Percentiles rank a stretch among this genome's conserved stretches.
Evolutionary conservation across 108 stramenopile species (phyloP).

Genomic region (Licmophora abbreviata): DNA sequence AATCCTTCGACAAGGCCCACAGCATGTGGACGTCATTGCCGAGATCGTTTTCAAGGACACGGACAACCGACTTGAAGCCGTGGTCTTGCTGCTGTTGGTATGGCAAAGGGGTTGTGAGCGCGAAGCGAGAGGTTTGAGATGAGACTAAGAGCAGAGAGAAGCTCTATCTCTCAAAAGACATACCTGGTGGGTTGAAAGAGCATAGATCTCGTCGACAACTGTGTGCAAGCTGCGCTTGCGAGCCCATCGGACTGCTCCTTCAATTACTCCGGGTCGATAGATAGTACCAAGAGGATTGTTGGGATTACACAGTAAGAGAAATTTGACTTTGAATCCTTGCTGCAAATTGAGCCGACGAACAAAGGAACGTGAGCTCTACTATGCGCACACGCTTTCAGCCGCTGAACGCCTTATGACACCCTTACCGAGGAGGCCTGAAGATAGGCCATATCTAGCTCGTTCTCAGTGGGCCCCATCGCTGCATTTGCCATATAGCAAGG

Average conservation of each 20-base stretch:
- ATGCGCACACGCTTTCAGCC: background rate
- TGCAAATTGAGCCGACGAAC: constrained; percentile 3
- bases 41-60: constrained; percentile 56
- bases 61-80: constrained; percentile 58
- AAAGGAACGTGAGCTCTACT: background rate
- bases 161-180: background rate
- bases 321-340: constrained; percentile 54
- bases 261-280: constrained; percentile 47
- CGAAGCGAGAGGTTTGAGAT: background rate
- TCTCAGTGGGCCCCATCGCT: constrained; percentile 47
- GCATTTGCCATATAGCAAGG: constrained; percentile 51
- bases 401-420: too few species aligned
- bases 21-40: constrained; percentile 78
- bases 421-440: constrained; percentile 23
- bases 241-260: constrained; percentile 58
- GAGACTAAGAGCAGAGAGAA: background rate
- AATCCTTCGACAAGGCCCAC: constrained; percentile 91
- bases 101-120: background rate
- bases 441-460: constrained; percentile 60
- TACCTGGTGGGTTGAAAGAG: constrained; percentile 40
- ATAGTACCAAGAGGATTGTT: constrained; percentile 87
- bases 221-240: constrained; percentile 60
- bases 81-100: constrained; percentile 11
- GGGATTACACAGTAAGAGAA: constrained; percentile 84
- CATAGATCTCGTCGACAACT: constrained; percentile 87